Base-by-base conservation (phyloP, 768 basidiomycete species). In the Lactarius evosmus region DNA sequence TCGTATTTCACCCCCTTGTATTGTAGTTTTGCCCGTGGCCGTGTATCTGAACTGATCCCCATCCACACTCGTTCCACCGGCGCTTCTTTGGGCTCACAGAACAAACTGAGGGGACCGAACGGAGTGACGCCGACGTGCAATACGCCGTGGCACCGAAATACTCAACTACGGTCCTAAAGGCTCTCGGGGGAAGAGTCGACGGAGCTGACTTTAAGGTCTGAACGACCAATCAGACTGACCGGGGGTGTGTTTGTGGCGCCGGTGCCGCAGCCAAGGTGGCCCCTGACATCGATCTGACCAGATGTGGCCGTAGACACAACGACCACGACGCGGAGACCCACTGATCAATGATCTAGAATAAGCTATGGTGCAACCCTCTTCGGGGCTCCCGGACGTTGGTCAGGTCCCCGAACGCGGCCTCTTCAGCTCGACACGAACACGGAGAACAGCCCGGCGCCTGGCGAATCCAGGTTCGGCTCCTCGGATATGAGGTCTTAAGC, bases 111-210 rank as follows among this genome's bases (percentile, higher is more conserved):
- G 9, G 44, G 44, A 46, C 44, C 12, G 7, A 46, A 22, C 22
- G 22, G 44, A 46, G 4, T 22, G 44, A 22, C 7, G 17, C 38
- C 44, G 22, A 46, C 44, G 4, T 22, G n/a, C 44, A 22, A 46
- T 22, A 46, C n/a, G 22, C 22, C 44, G 22, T 46, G 44, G 22
- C 44, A 46, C 44, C 44, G 9, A 11, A 25, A 25, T 9, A 22
- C 44, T 46, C 44, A 46, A 46, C 44, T 46, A 46, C 44, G 44
- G 44, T 46, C 44, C 11, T 22, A 46, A 46, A 46, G 44, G n/a
- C 44, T 22, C 22, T 46, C 44, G 44, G 22, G 12, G 11, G 22
- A 46, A 25, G 44, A 22, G 22, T 46, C n/a, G n/a, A 44, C n/a
- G 41, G n/a, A 22, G n/a, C 44, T 46, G 44, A 46, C 22, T 46